Conservation (phyloP, 2,329 filamentous ascomycete species). For the Karstenula rhodostoma region DNA sequence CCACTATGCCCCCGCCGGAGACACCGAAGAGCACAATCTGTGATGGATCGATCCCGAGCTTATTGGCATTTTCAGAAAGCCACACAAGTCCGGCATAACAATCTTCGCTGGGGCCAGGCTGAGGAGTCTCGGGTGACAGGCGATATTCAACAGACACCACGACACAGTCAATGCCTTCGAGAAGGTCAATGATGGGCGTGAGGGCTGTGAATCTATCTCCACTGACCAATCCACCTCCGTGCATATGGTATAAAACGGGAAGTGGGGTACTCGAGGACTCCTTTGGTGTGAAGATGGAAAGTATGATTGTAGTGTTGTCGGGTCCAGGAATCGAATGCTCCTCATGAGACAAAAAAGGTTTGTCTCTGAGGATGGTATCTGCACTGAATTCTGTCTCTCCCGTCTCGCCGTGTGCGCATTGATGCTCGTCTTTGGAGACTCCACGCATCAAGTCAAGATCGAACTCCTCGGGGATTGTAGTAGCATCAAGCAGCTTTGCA, state of each 20-base stretch:
- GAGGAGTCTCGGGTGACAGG: slow-evolving; percentile 24
- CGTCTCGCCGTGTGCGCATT: slow-evolving; percentile 54
- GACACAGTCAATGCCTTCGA: slow-evolving; percentile 22
- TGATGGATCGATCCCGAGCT: slow-evolving; percentile 24
- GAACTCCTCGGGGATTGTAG: slow-evolving; percentile 19
- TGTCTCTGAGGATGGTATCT: slow-evolving; percentile 63
- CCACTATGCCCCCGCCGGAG: slow-evolving; percentile 23
- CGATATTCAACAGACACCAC: slow-evolving; percentile 27
- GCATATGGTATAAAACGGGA: slow-evolving; percentile 73
- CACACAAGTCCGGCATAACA: slow-evolving; percentile 27
- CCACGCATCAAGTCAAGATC: slow-evolving; percentile 22
- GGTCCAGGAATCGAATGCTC: slow-evolving; percentile 42
- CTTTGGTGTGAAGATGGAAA: slow-evolving; percentile 65
- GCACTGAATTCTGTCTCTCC: slow-evolving; percentile 15
- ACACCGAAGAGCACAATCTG: slow-evolving; percentile 23
- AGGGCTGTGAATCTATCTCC: slow-evolving; percentile 27
- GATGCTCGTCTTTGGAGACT: slow-evolving; percentile 47
- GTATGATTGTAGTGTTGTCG: slow-evolving; percentile 67
- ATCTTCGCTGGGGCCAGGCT: slow-evolving; percentile 25
- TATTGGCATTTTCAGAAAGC: slow-evolving; percentile 21
- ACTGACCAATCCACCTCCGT: slow-evolving; percentile 47
- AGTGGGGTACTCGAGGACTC: slow-evolving; percentile 58
- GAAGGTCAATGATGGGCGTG: slow-evolving; percentile 21
- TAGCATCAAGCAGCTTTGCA: slow-evolving; percentile 19
- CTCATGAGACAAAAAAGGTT: slow-evolving; percentile 61